These are phyloP conservation scores for Neurospora sp. DNA, from an alignment of 495 filamentous ascomycete species.

Conservation along the genomic window DNA sequence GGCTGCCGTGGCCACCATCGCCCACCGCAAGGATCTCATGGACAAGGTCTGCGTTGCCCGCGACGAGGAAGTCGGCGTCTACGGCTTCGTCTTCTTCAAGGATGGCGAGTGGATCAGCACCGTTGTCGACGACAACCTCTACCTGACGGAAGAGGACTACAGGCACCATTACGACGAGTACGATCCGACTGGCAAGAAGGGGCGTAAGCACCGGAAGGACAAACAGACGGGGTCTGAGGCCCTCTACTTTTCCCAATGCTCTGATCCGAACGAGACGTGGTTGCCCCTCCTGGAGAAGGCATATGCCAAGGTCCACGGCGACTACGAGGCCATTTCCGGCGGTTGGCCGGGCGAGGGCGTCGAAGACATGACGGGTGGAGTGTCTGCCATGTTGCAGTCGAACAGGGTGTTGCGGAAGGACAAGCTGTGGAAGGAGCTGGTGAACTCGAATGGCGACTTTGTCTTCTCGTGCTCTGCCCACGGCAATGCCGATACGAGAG, in stretches of 20 bases:
- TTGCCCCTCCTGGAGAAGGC: conserved; percentile 73
- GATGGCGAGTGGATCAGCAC: conserved; percentile 74
- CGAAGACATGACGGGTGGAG: conserved; percentile 74
- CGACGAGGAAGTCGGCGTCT: conserved; percentile 64
- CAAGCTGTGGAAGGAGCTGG: conserved; percentile 62
- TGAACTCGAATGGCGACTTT: conserved; percentile 32
- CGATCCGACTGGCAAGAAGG: conserved; percentile 30
- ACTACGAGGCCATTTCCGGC: conserved; percentile 50
- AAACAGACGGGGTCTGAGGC: conserved; percentile 44
- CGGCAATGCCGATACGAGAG: conserved; percentile 25
- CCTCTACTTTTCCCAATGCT: conserved; percentile 63
- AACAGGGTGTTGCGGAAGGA: conserved; percentile 64
- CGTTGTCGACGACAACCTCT: conserved; percentile 49
- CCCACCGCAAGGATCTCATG: conserved; percentile 57
- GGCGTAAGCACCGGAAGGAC: conserved; percentile 12
- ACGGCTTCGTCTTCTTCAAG: conserved; percentile 75
- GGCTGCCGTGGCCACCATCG: conserved; percentile 61
- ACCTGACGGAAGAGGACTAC: conserved; percentile 17
- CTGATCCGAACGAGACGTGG: conserved; percentile 70
- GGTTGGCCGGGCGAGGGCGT: conserved; percentile 67
- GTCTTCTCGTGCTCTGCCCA: conserved; percentile 16
- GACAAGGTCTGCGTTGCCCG: conserved; percentile 58
- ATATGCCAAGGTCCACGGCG: conserved; percentile 69
- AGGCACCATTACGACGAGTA: conserved; percentile 16
- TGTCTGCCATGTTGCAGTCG: conserved; percentile 36